Base-by-base conservation (phyloP, 2,329 filamentous ascomycete genomes). In the Pyrenochaeta sp. region DNA sequence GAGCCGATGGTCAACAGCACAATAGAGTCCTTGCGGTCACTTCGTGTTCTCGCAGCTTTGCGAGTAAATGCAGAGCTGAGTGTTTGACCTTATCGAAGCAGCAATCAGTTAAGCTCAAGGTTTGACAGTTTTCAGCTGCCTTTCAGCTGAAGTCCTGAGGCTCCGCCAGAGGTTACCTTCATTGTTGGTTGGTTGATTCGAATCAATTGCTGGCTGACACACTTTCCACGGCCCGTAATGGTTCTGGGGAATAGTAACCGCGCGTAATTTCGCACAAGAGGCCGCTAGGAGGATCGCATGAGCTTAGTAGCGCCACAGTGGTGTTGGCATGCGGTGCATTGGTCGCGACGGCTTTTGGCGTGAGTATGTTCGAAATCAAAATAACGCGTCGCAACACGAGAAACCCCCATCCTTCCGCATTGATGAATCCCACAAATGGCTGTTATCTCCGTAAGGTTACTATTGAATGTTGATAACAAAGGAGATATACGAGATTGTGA, bases 221-320 rank as follows among this genome's bases (percentile, higher is more conserved):
- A 43, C 22, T n/a, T 12, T 9, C 19, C 27, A 37, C 37, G 25
- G 22, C 15, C 54, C 34, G 24, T 42, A 44, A 48, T 40, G 43
- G 12, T 19, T 57, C 44, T 47, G 45, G 45, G 52, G 48, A 49
- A 50, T 40, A 51, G 36, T 25, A 40, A 45, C 32, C 43, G 45
- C 43, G 45, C 45, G 53, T 51, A 66, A 69, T 69, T 49, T 69
- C 66, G 64, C 65, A 55, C 57, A 52, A 28, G 47, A 48, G 36
- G 36, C 36, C 45, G 45, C 46, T 42, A 59, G 54, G 45, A 59
- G 56, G 45, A 49, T 49, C 50, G 51, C 55, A 53, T 52, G 54
- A 50, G 43, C 55, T 53, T 62, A 64, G 56, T 53, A 53, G 58
- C 62, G 63, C 62, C 58, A 66, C 56, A 19, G 42, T 50, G 48